Evolutionary conservation across 2,329 filamentous ascomycete genomes (phyloP).

Genomic region (Monilinia vaccinii-corymbosi): DNA sequence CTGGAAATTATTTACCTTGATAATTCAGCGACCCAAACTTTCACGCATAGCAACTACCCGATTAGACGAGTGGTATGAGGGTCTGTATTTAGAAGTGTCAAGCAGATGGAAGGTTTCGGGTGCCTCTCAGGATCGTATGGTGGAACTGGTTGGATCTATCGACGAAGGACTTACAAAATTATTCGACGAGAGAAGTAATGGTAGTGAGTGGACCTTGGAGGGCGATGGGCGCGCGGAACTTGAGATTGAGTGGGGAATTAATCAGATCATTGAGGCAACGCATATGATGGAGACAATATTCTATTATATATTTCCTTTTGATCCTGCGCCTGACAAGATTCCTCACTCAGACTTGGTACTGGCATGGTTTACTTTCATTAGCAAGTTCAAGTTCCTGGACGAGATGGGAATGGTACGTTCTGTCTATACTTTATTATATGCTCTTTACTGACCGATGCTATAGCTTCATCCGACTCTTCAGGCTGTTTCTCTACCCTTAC

Average conservation of each 20-base stretch:
- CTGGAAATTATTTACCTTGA: conserved; percentile 40
- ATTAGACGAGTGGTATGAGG: conserved; percentile 1
- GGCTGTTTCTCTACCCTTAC: conserved; percentile 50
- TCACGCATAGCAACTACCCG: neutral
- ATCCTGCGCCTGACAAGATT: conserved; percentile 36
- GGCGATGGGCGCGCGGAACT: conserved; percentile 42
- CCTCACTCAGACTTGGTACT: conserved; percentile 49
- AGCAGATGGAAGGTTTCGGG: conserved; percentile 1
- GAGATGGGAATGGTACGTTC: conserved; percentile 43
- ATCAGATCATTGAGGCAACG: conserved; percentile 58
- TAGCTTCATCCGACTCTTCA: conserved; percentile 22
- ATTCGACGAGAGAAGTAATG: conserved; percentile 26
- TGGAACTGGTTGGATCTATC: conserved; percentile 39
- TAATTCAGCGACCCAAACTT: conserved; percentile 4
- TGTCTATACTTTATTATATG: neutral
- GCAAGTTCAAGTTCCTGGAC: conserved; percentile 63
- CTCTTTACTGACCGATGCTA: conserved; percentile 5
- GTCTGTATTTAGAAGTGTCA: neutral
- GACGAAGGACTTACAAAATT: conserved; percentile 38
- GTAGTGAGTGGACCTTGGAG: conserved; percentile 37
- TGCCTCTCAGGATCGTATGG: conserved; percentile 14
- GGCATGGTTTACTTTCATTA: conserved; percentile 60
- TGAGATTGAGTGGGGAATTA: conserved; percentile 51
- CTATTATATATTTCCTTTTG: conserved; percentile 53
- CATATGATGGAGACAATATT: conserved; percentile 69